These are phyloP conservation scores for Phyllosticta citriasiana DNA, from an alignment of 2,329 filamentous ascomycete genomes.

Conservation along the genomic window DNA sequence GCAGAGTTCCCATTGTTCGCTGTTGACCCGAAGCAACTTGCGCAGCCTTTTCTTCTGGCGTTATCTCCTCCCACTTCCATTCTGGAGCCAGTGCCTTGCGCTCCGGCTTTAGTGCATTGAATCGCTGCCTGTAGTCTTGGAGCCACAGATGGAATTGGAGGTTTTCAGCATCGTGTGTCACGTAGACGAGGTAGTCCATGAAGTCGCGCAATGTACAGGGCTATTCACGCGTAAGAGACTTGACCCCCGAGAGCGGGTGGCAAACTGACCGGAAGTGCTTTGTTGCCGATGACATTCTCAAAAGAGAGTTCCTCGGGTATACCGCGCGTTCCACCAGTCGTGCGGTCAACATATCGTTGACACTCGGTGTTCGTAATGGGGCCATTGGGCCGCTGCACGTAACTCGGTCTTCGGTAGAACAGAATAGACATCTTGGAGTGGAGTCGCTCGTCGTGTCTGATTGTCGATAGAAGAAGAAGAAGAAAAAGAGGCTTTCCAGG, in stretches of 20 bases:
- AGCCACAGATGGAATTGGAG: conserved; percentile 55
- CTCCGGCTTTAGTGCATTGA: conserved; percentile 42
- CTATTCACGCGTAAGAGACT: conserved; percentile 32
- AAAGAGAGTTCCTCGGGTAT: conserved; percentile 67
- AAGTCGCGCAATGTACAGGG: conserved; percentile 72
- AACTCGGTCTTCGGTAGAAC: conserved; percentile 13
- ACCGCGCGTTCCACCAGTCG: conserved; percentile 25
- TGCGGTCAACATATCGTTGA: conserved; percentile 12
- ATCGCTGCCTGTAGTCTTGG: conserved; percentile 49
- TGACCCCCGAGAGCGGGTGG: neutral
- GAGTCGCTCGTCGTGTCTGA: neutral
- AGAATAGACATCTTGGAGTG: conserved; percentile 12
- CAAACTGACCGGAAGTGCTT: conserved; percentile 61
- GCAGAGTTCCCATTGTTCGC: neutral
- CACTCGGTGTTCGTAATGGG: conserved; percentile 11
- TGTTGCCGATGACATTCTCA: conserved; percentile 63
- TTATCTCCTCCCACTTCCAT: conserved; percentile 54
- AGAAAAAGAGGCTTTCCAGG: neutral
- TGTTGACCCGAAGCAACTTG: conserved; percentile 24
- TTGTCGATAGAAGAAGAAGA: neutral
- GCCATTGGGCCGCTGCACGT: conserved; percentile 7
- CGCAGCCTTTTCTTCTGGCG: conserved; percentile 35
- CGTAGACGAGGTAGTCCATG: conserved; percentile 75
- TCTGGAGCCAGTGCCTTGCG: conserved; percentile 54
- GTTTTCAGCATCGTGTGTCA: conserved; percentile 71